These are phyloP conservation scores for Nelumbo lutea DNA, from an alignment of 164 flowering plant species.

Conservation along the genomic window DNA sequence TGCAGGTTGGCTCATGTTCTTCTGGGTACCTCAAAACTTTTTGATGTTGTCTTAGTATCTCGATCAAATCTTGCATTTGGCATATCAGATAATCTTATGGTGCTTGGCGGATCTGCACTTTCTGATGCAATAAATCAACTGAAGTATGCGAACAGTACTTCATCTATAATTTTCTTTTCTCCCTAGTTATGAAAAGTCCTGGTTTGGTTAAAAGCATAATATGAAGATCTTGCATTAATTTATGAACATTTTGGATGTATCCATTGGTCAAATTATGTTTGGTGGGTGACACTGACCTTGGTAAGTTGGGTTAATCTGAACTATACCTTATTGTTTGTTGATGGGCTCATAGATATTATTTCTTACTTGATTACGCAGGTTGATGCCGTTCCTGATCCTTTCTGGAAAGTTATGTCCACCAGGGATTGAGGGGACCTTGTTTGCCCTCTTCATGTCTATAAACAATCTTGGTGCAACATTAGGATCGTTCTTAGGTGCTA, in stretches of 20 bases:
- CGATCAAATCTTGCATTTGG: conserved; percentile 48
- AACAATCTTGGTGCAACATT: conserved; percentile 80
- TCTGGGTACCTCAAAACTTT: conserved; percentile 40
- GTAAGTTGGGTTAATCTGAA: not conserved
- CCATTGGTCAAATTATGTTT: not conserved
- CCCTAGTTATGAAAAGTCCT: not conserved
- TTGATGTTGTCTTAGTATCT: conserved; percentile 66
- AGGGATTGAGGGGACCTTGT: conserved; percentile 91
- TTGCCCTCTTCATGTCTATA: conserved; percentile 93
- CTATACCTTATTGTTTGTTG: too few relatives aligned
- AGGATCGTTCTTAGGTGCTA: conserved; percentile 75
- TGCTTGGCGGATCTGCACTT: conserved; percentile 81
- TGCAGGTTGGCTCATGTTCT: conserved; percentile 81
- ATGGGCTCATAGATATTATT: not conserved
- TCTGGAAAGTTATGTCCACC: conserved; percentile 95
- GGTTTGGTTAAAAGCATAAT: too few relatives aligned
- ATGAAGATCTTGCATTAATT: not conserved
- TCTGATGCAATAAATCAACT: conserved; percentile 83
- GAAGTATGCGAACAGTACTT: conserved; percentile 46
- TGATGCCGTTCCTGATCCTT: conserved; percentile 90
- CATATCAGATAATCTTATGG: conserved; percentile 74
- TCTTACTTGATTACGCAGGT: conserved; percentile 41
- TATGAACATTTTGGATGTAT: too few relatives aligned
- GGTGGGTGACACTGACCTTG: not conserved
- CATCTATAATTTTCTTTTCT: conserved; percentile 1